phyloP scores from a whole-genome alignment of 331 rosid species.

The Stylosanthes scabra region DNA sequence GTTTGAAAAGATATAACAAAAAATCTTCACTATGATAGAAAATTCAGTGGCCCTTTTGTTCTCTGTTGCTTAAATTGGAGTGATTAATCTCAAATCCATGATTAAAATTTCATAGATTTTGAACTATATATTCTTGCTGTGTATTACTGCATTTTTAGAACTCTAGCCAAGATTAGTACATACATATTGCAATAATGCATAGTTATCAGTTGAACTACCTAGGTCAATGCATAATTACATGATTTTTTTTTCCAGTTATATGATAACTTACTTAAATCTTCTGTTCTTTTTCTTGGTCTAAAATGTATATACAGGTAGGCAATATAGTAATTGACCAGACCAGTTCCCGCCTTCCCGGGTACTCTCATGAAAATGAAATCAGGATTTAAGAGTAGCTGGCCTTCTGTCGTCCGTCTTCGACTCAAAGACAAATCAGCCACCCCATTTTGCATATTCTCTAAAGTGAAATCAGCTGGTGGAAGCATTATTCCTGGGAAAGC shows the following conservation, averaged over 20 bases:
- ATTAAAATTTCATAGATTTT: neutral
- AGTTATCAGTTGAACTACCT: constrained; percentile 1
- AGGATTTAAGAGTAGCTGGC: constrained; percentile 68
- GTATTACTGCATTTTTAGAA: constrained; percentile 1
- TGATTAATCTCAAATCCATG: neutral
- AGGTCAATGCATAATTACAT: too few species aligned
- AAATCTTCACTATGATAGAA: neutral
- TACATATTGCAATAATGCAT: too few species aligned
- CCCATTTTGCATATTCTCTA: constrained; percentile 78
- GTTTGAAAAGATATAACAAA: too few species aligned
- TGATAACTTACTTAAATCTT: neutral
- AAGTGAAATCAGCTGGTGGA: constrained; percentile 65
- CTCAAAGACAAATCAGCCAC: constrained; percentile 73
- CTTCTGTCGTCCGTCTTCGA: constrained; percentile 75
- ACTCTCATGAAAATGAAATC: constrained; percentile 73
- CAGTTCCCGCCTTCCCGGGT: too few species aligned
- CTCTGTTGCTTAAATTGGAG: neutral
- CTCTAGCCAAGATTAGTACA: neutral
- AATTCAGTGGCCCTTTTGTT: neutral
- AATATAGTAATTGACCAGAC: constrained; percentile 49
- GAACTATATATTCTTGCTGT: too few species aligned
- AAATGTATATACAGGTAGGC: constrained; percentile 53
- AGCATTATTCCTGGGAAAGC: constrained; percentile 60
- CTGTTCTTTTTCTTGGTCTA: constrained; percentile 19
- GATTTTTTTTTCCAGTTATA: neutral